Base-by-base conservation (phyloP, 371 early-diverging fungal species). In the Saksenaea oblongispora region DNA sequence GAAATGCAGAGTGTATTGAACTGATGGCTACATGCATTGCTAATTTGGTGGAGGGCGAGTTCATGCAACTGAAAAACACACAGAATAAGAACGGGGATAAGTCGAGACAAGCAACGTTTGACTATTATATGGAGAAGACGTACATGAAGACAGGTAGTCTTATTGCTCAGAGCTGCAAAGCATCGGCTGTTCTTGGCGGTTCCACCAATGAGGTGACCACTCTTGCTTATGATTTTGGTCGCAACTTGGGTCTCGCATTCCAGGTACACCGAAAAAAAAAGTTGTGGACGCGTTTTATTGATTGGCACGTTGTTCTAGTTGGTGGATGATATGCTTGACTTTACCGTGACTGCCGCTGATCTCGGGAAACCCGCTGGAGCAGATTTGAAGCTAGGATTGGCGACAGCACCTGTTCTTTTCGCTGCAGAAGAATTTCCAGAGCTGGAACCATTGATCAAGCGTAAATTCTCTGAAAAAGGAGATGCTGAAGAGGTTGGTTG, bases 131-230 rank as follows among this genome's bases (percentile, higher is more conserved):
- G 79, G 89, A 95, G 60, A 96, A 97, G 82, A 94, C 91, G 0
- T 97, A 96, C 63, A 82, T 96, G 84, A 98, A 98, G 75, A 98
- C 98, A 0, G 96, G 95, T 15, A 89, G 92, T 71, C 78, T 98
- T 75, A 94, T 98, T 62, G 96, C 98, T 39, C 94, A 95, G 67
- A 93, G 94, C 64, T 95, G 95, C 67, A 86, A 90, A 31, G 91
- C 94, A 3, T 87, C 96, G 10, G 91, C 95, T 14, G 89, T 96
- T 4, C 78, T 98, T 36, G 95, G 93, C 58, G 92, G 93, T 18
- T 83, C 88, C 35, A 77, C 91, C 0, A 74, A 72, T 15, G 91
- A 90, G 24, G 84, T 93, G 3, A 78, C 83, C 24, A 88, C 93
- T 35, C 81, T 89, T 28, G 89, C 94, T 1, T 95, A 92, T 74